Evolutionary conservation across 1,139 yeast genomes (phyloP), one percentile per base, ranked within the genome.

Genomic region (Hemisphaericaspora xylofermentans): DNA sequence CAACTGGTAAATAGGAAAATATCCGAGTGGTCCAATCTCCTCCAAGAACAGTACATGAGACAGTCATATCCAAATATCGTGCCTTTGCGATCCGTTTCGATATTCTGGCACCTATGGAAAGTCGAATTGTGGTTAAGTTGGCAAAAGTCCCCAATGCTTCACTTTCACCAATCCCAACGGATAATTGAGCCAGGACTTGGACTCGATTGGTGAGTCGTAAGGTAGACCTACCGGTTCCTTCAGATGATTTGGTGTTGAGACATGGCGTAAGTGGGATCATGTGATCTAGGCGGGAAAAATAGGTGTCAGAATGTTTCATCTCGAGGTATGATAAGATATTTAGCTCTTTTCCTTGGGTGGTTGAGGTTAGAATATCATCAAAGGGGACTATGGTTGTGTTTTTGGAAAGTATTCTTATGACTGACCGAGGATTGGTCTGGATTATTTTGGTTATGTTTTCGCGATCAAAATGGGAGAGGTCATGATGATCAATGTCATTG

Each of bases 191-290:
- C 31, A 13, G 28, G 25, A 22, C 22, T 17, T 17, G 22, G 22
- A 36, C 19, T 16, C 35, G 39, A 19, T 24, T 24, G 14, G 27
- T 26, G 6, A 28, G 30, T 10, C 16, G 10, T 4, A 35, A 6
- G 2, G 16, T 13, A 12, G 27, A 31, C 22, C 12, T 10, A 3
- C 28, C 22, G 4, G 27, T 22, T 14, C 14, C 33, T n/a, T 18
- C 27, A 18, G 17, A n/a, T 25, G 25, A 17, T 9, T 6, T 6
- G 7, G 18, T 28, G 12, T 26, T 14, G 12, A 45, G 28, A 29
- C 48, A 45, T 8, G 48, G 47, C 3, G 43, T 36, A 7, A 45
- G 28, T 9, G 48, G 48, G 27, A 45, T 41, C 15, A 35, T 24
- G 15, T 30, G 29, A 12, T 14, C 17, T 13, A 30, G 18, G 16